Base-by-base conservation (phyloP, 1,284 basidiomycete species). In the Volvariella volvacea region DNA sequence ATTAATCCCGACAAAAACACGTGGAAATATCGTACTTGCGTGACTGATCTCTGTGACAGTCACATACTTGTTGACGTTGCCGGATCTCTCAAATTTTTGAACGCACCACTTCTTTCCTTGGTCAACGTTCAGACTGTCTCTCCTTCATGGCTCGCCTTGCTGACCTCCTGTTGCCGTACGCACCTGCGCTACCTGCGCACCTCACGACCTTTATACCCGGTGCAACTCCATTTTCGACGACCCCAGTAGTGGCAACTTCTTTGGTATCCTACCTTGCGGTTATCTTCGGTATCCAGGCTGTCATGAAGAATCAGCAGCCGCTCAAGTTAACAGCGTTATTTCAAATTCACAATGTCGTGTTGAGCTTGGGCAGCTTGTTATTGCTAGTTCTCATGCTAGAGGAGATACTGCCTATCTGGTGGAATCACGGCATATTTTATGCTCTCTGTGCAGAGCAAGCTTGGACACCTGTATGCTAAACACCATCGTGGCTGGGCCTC, bases 341-440 rank as follows among this genome's bases (percentile, higher is more conserved):
- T 71, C 88, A 94, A 71, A 62, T 88, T 41, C 95, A 99, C 71
- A 99, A 99, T 63, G 71, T 92, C 52, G 68, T 94, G 60, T 78
- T 99, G 49, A 91, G 88, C 51, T 59, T 73, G 30, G 93, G 92
- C 28, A 94, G 91, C 50, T 72, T 76, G 21, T 65, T 97, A 41
- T 73, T 98, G 32, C 81, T 99, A 37, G 70, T 72, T 12, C 74
- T 96, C 38, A 95, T 97, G 78, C 64, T 91, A 36, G 94, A 98
- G 67, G 92, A 95, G 67, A 84, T 94, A 48, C 47, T 83, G 9
- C 92, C 92, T 32, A 79, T 89, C 54, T 68, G 80, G 57, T 78
- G 76, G 70, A 80, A 79, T 46, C 68, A 83, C 43, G 84, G 87
- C 38, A 49, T 82, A 32, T 91, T 85, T 68, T 74, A 80, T 62